Base-by-base conservation (phyloP, 495 filamentous ascomycete genomes). In the Neurospora sp. region DNA sequence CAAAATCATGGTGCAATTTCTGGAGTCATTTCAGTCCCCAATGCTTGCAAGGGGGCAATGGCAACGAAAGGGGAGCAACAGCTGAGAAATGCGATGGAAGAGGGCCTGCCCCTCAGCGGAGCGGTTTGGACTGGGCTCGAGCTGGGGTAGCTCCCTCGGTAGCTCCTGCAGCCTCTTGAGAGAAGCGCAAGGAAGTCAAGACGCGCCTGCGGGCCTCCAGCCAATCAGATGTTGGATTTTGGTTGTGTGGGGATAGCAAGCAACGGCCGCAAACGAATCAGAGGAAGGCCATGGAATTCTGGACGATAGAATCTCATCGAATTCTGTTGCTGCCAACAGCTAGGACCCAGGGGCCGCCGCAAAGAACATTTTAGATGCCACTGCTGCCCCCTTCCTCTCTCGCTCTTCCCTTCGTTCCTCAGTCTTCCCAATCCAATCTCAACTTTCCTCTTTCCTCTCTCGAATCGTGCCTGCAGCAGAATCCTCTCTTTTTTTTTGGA, bases 221-320 rank as follows among this genome's bases (percentile, higher is more conserved):
- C 80, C 80, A 81, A 81, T 81, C 74, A 81, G 41, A 40, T 10
- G 4, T 14, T 0, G 10, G 9, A 22, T 6, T 27, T 38, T 18
- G 35, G 75, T 78, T 75, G 75, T 78, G 79, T 78, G 80, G 79
- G 76, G 75, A 77, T 75, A 45, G 69, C 16, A 70, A 65, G 53
- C 53, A 65, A 65, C 53, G 27, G 53, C 53, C 53, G 48, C 75
- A 78, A 76, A 61, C 79, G 76, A 81, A 79, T 79, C 77, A 81
- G 69, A 74, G 73, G 78, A 78, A 79, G 71, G 70, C 61, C 74
- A 74, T 68, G 73, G 79, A 79, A 78, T 72, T 77, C 74, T 77
- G 77, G 76, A 48, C 74, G 76, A 79, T 82, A 81, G 80, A 82
- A 82, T 79, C 80, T 75, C 78, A 77, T 82, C 68, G 80, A 82